These are phyloP conservation scores for Lodderomyces theae DNA, from an alignment of 1,139 yeast species.

Conservation along the genomic window DNA sequence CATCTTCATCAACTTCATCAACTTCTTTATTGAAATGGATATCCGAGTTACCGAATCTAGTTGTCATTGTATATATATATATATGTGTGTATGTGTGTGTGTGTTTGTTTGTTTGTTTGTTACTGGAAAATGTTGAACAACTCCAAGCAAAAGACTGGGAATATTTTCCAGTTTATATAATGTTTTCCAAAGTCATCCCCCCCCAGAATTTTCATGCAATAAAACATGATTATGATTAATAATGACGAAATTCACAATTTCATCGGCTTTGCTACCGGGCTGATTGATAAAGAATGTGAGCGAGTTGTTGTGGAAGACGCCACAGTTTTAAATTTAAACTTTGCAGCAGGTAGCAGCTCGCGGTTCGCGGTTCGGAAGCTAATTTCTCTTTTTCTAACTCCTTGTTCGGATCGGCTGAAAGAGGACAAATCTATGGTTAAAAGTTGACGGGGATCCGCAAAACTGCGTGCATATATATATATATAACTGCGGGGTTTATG, in stretches of 20 bases:
- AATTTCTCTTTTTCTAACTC: background rate
- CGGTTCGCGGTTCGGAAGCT: background rate
- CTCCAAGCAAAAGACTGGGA: too few species aligned
- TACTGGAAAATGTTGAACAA: too few species aligned
- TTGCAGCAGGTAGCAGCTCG: background rate
- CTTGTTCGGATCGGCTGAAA: background rate
- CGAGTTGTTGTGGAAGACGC: background rate
- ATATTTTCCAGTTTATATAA: conserved; percentile 1
- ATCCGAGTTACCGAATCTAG: conserved; percentile 37
- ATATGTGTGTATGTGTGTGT: conserved; percentile 1
- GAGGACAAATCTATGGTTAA: too few species aligned
- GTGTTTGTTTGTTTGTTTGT: background rate
- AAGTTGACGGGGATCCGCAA: too few species aligned
- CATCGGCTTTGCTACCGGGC: background rate
- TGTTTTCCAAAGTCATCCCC: too few species aligned
- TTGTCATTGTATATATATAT: conserved; percentile 7
- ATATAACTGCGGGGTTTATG: too few species aligned
- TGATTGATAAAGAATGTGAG: background rate
- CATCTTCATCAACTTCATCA: conserved; percentile 38
- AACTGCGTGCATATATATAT: too few species aligned
- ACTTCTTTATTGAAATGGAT: conserved; percentile 40
- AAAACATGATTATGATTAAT: too few species aligned
- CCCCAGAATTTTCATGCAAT: too few species aligned
- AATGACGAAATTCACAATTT: background rate
- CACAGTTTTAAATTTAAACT: background rate